These are phyloP conservation scores for Hirschfeldia incana DNA, from an alignment of 345 rosid genomes.

Conservation along the genomic window DNA sequence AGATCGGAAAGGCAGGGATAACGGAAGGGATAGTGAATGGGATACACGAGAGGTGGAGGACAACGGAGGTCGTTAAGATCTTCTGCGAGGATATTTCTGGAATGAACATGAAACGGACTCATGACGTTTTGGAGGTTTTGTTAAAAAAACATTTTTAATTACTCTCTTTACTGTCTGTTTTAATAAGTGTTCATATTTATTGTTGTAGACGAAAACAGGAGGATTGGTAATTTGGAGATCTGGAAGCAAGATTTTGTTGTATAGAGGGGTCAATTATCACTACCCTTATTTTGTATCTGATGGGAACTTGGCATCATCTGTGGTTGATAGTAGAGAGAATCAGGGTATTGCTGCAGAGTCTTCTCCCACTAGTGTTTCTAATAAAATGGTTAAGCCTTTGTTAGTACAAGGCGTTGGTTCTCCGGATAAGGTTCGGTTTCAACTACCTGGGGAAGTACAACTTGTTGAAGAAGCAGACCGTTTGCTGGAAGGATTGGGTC, in stretches of 20 bases:
- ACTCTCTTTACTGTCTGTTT: too few relatives aligned
- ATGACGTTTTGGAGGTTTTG: constrained; percentile 78
- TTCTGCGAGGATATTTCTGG: constrained; percentile 77
- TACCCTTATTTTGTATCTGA: constrained; percentile 77
- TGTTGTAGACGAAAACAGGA: constrained; percentile 83
- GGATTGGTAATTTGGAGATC: constrained; percentile 94
- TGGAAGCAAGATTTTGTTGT: constrained; percentile 81
- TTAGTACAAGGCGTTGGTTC: constrained; percentile 71
- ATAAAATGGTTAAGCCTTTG: constrained; percentile 37
- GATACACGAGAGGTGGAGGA: constrained; percentile 95
- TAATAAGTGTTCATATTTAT: constrained; percentile 14
- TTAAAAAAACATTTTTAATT: too few relatives aligned
- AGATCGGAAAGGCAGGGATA: constrained; percentile 84
- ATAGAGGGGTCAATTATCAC: constrained; percentile 75
- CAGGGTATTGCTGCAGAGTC: constrained; percentile 20
- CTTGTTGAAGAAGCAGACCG: constrained; percentile 74
- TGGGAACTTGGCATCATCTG: constrained; percentile 36
- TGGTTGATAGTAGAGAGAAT: constrained; percentile 39
- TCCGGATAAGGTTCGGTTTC: constrained; percentile 75
- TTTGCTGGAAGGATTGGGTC: constrained; percentile 86
- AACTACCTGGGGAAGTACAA: constrained; percentile 73
- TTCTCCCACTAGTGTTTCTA: constrained; percentile 28
- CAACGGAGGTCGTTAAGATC: constrained; percentile 75
- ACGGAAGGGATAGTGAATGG: constrained; percentile 97
- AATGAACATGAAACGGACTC: constrained; percentile 94